Base-by-base conservation (phyloP, 1,139 yeast genomes). In the Meyerozyma smithsonii region DNA sequence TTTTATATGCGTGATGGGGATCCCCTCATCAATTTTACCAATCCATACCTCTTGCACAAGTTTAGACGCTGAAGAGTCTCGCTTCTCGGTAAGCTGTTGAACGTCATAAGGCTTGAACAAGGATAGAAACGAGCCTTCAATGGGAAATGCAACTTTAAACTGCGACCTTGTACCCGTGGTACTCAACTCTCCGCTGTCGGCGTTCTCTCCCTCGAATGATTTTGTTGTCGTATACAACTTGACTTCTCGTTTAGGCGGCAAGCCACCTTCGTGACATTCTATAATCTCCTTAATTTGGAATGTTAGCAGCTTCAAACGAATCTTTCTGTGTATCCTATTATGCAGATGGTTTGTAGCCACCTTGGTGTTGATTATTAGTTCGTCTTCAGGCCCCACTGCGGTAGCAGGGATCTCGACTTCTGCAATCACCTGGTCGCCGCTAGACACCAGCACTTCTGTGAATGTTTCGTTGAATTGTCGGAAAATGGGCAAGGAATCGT, bases 391-490 rank as follows among this genome's bases (percentile, higher is more conserved):
- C 1, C 82, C 81, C 10, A 76, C 61, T n/a, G 78, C 66, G 3
- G 72, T 59, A 4, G 61, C 60, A 0, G 79, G 75, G 20, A 76
- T 46, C 4, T 67, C 55, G 32, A 72, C 55, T 28, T 75, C 77
- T 6, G 66, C 59, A 36, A 71, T 49, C 4, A 72, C 62, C 44
- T 69, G 70, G 16, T 65, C 62, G 46, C 75, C 79, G 11, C 56
- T 49, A 1, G 77, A 64, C 4, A 62, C 61, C 8, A 57, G 50
- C 28, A 61, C 51, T 43, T 71, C 69, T 41, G 65, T 50, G 26
- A 67, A 57, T 14, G 83, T 74, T 56, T 81, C 72, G 55, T 74
- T 62, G 59, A 71, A 69, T 51, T 76, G 80, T 20, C 81, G 58
- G 47, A 75, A 77, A 6, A 77, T 54, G 2, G 82, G 82, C 26